phyloP scores from a whole-genome alignment of 164 flowering plant species.

The Sextonia rubra region DNA sequence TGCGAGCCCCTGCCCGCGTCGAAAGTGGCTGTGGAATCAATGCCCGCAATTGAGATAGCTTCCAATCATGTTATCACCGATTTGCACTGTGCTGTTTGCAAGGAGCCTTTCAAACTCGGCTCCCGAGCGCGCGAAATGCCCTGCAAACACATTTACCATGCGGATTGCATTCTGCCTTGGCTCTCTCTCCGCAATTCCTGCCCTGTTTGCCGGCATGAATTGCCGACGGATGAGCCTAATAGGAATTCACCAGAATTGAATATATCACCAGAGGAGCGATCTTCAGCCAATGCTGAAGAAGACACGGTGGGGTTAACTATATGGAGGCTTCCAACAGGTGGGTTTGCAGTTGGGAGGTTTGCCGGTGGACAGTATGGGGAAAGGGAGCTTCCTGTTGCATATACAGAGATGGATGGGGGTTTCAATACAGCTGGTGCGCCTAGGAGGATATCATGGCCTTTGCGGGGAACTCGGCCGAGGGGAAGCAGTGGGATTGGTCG shows the following conservation, averaged over 20 bases:
- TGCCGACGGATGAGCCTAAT: conserved; percentile 38
- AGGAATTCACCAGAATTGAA: conserved; percentile 15
- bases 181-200: conserved; percentile 64
- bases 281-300: conserved; percentile 22
- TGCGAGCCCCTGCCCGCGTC: conserved; percentile 62
- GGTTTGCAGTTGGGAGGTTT: conserved; percentile 81
- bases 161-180: conserved; percentile 82
- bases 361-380: conserved; percentile 38
- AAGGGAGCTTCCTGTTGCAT: conserved; percentile 58
- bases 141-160: conserved; percentile 74
- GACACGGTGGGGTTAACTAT: conserved; percentile 58
- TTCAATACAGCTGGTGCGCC: conserved; percentile 34
- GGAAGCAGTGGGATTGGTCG: conserved; percentile 45
- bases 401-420: conserved; percentile 72
- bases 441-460: conserved; percentile 48
- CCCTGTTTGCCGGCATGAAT: conserved; percentile 71
- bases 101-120: conserved; percentile 53
- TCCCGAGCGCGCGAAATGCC: conserved; percentile 73
- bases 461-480: conserved; percentile 31
- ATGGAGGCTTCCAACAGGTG: conserved; percentile 84
- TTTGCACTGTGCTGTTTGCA: conserved; percentile 67
- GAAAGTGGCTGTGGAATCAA: conserved; percentile 61
- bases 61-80: conserved; percentile 33
- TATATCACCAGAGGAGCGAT: conserved; percentile 13
- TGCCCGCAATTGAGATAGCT: conserved; percentile 52